Conservation (phyloP, 2,329 filamentous ascomycete species). For the Fusarium oxysporum region DNA sequence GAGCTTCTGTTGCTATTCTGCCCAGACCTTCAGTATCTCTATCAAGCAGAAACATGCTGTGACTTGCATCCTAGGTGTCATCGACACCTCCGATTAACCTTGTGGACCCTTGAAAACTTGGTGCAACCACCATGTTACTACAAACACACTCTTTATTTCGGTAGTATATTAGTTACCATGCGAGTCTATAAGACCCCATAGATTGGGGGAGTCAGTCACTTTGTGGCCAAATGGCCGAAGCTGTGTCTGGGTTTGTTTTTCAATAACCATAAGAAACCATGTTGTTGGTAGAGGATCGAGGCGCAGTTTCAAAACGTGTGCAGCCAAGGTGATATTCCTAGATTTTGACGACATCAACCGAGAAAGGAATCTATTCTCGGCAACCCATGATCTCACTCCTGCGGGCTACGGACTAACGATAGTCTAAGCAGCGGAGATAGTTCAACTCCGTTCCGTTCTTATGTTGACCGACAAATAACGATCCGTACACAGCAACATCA, state of each 20-base stretch:
- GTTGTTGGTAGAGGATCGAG: conserved; percentile 20
- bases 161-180: background rate
- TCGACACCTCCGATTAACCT: conserved; percentile 16
- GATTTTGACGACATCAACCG: conserved; percentile 1
- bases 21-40: background rate
- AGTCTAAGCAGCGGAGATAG: background rate
- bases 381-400: conserved; percentile 26
- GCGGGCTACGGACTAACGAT: background rate
- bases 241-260: background rate
- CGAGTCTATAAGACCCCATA: conserved; percentile 5
- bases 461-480: conserved; percentile 16
- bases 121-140: background rate
- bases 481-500: background rate
- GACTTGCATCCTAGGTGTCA: conserved; percentile 4
- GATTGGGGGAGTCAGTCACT: background rate
- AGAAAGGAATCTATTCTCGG: conserved; percentile 37
- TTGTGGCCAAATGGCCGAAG: background rate
- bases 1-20: background rate
- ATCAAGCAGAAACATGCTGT: conserved; percentile 20
- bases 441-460: background rate
- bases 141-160: background rate
- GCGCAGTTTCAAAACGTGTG: conserved; percentile 9
- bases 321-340: conserved; percentile 18
- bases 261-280: background rate
- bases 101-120: conserved; percentile 4